phyloP scores from a whole-genome alignment of 768 basidiomycete genomes.

The Trametes cubensis region DNA sequence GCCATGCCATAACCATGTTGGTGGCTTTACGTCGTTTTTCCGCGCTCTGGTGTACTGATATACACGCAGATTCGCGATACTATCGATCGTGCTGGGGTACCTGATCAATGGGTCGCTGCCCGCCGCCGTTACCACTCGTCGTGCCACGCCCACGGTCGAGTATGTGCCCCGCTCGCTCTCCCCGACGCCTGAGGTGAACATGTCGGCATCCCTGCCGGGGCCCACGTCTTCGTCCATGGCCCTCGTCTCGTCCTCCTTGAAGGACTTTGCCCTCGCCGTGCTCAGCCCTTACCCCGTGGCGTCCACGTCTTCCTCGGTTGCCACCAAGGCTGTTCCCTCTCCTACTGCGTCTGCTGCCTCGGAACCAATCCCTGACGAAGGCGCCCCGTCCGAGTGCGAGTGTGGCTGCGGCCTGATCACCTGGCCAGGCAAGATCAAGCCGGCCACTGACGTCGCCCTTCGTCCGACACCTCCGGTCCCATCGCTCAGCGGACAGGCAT shows the following conservation, averaged over 20 bases:
- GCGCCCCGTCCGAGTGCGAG: conserved; percentile 31
- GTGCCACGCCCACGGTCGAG: conserved; percentile 17
- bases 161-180: conserved; percentile 37
- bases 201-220: conserved; percentile 21
- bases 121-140: conserved; percentile 32
- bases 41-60: conserved; percentile 8
- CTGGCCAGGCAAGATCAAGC: conserved; percentile 31
- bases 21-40: conserved; percentile 28
- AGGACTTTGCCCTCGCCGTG: conserved; percentile 39
- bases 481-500: conserved; percentile 17
- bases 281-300: conserved; percentile 34
- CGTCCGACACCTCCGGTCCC: conserved; percentile 28
- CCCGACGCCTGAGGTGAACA: conserved; percentile 30
- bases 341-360: conserved; percentile 20
- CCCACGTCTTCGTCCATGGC: conserved; percentile 19
- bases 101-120: conserved; percentile 52
- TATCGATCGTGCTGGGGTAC: conserved; percentile 68
- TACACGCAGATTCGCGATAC: conserved; percentile 59
- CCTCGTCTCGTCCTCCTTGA: conserved; percentile 27
- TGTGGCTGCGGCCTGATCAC: conserved; percentile 36
- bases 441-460: conserved; percentile 30
- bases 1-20: conserved; percentile 70
- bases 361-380: conserved; percentile 1
- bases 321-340: conserved; percentile 15
- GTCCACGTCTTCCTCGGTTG: conserved; percentile 23